Conservation (phyloP, 768 basidiomycete species). For the Collybia nuda region DNA sequence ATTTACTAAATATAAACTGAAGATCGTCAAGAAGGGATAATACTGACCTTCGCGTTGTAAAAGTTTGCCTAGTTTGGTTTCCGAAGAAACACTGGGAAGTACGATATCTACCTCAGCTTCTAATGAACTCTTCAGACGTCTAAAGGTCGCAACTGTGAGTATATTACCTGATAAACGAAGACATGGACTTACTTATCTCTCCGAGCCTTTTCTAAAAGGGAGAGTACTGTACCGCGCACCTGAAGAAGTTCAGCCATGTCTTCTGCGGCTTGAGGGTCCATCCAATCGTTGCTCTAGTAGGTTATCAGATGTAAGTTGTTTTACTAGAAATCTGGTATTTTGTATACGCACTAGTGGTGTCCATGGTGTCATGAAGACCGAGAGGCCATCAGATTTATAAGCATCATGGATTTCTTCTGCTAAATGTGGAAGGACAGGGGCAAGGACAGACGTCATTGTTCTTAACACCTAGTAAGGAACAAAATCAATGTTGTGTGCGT, state of each 20-base stretch:
- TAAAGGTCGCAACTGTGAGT: slow-evolving; percentile 23
- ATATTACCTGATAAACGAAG: not conserved
- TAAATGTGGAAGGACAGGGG: slow-evolving; percentile 87
- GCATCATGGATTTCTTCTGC: slow-evolving; percentile 82
- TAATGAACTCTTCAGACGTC: slow-evolving; percentile 71
- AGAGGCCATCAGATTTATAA: slow-evolving; percentile 35
- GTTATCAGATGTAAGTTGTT: not conserved
- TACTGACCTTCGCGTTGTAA: slow-evolving; percentile 46
- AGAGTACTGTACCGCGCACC: slow-evolving; percentile 61
- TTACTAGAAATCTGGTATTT: not conserved
- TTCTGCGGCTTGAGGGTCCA: slow-evolving; percentile 49
- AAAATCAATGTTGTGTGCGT: not conserved
- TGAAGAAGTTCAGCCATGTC: slow-evolving; percentile 66
- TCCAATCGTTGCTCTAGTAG: slow-evolving; percentile 58
- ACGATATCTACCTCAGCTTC: slow-evolving; percentile 75
- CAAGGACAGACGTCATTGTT: slow-evolving; percentile 68
- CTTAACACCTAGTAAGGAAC: slow-evolving; percentile 53
- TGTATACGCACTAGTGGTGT: slow-evolving; percentile 52
- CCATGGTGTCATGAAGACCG: slow-evolving; percentile 79
- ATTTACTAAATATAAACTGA: not conserved
- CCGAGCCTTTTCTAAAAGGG: slow-evolving; percentile 75
- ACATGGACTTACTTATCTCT: slow-evolving; percentile 57
- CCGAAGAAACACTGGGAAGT: slow-evolving; percentile 36
- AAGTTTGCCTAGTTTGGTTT: slow-evolving; percentile 26
- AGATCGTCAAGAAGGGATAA: not conserved